Evolutionary conservation across 2,329 filamentous ascomycete genomes (phyloP).

Genomic region (Pestalotiopsis sp.): DNA sequence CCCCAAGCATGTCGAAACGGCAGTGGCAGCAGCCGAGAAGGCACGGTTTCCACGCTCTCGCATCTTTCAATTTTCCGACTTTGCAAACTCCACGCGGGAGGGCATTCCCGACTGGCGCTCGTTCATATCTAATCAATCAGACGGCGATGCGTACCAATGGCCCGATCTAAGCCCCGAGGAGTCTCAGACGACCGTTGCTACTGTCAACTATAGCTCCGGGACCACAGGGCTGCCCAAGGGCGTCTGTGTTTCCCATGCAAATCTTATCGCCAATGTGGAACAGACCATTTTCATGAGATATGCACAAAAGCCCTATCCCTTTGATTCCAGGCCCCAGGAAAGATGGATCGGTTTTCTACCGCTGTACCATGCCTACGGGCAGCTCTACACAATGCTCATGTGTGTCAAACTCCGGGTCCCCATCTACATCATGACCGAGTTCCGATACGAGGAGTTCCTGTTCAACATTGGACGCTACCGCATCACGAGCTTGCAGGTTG

Average conservation of each 20-base stretch:
- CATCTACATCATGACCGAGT: slow-evolving; percentile 60
- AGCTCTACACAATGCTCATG: slow-evolving; percentile 54
- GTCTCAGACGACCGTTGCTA: slow-evolving; percentile 35
- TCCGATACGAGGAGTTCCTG: slow-evolving; percentile 56
- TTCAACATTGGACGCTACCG: slow-evolving; percentile 49
- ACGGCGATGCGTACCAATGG: slow-evolving; percentile 43
- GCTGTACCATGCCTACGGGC: slow-evolving; percentile 65
- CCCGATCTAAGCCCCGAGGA: slow-evolving; percentile 37
- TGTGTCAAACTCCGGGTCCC: slow-evolving; percentile 45
- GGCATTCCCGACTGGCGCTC: slow-evolving; percentile 45
- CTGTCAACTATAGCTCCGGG: slow-evolving; percentile 14
- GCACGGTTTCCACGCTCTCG: slow-evolving; percentile 40
- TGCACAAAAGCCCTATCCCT: slow-evolving; percentile 36
- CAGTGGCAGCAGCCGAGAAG: slow-evolving; percentile 41
- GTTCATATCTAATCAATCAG: slow-evolving; percentile 35
- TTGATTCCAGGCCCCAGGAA: slow-evolving; percentile 42
- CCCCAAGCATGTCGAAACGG: slow-evolving; percentile 44
- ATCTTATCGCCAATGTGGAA: slow-evolving; percentile 38
- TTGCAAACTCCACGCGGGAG: slow-evolving; percentile 26
- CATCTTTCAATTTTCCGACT: slow-evolving; percentile 53
- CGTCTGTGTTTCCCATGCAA: slow-evolving; percentile 16
- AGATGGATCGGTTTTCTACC: slow-evolving; percentile 65
- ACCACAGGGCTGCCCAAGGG: slow-evolving; percentile 18
- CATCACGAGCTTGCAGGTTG: slow-evolving; percentile 56
- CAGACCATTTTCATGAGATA: slow-evolving; percentile 51